Conservation (phyloP, 306 rosid genomes). For the Prunus davidiana region DNA sequence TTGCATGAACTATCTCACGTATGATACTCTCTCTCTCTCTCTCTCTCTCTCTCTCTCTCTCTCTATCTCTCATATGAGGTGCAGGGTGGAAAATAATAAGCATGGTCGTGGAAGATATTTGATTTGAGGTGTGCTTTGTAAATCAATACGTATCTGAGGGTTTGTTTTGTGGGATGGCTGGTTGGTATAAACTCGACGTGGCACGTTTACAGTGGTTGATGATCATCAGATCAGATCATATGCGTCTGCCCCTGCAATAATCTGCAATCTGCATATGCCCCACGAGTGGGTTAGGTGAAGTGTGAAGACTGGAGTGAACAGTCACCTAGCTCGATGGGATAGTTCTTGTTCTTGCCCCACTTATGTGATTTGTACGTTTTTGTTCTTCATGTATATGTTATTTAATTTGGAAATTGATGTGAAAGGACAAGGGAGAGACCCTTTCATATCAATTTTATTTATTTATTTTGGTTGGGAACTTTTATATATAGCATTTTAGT, state of each 20-base stretch:
- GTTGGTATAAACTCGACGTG: background rate
- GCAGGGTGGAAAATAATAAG: background rate
- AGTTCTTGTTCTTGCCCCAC: background rate
- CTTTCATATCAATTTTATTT: too few relatives aligned
- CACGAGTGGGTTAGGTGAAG: background rate
- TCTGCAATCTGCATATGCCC: too few relatives aligned
- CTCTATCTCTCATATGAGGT: background rate
- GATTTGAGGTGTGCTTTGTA: too few relatives aligned
- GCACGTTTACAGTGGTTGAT: background rate
- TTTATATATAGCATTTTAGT: too few relatives aligned
- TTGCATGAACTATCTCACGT: constrained; percentile 58
- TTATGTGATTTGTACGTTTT: background rate
- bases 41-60: too few relatives aligned
- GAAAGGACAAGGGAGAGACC: too few relatives aligned
- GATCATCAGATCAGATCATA: too few relatives aligned
- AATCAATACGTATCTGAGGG: too few relatives aligned
- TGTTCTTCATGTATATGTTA: background rate
- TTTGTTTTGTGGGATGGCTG: too few relatives aligned
- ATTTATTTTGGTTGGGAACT: too few relatives aligned
- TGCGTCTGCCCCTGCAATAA: too few relatives aligned
- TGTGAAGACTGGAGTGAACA: background rate
- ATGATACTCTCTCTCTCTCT: background rate
- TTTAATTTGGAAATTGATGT: background rate
- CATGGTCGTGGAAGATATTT: too few relatives aligned
- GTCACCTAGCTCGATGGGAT: background rate